phyloP scores from a whole-genome alignment of 768 basidiomycete species.

The Hirschioporus abietinus region DNA sequence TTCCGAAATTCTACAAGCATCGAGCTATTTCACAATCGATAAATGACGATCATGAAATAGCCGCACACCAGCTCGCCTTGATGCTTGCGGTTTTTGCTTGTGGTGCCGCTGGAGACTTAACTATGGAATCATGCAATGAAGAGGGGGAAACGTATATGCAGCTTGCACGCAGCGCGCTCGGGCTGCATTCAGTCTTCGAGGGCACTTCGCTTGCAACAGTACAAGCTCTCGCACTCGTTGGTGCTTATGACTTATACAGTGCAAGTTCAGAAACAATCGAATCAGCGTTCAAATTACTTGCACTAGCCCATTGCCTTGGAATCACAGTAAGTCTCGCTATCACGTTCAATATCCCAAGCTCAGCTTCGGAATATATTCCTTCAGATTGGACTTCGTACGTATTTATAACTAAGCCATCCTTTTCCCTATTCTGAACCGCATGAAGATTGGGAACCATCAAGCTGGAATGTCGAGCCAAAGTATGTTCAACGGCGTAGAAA shows the following conservation, averaged over 20 bases:
- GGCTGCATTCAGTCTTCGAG: constrained; percentile 44
- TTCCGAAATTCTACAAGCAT: constrained; percentile 44
- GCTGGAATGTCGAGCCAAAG: constrained; percentile 59
- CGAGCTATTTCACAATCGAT: not conserved
- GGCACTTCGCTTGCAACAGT: constrained; percentile 47
- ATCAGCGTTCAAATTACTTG: constrained; percentile 65
- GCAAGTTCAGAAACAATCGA: constrained; percentile 63
- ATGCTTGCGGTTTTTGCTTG: constrained; percentile 52
- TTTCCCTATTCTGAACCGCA: constrained; percentile 41
- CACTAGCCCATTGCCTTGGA: constrained; percentile 56
- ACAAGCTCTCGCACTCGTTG: constrained; percentile 44
- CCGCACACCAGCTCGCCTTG: constrained; percentile 42
- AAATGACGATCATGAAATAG: not conserved
- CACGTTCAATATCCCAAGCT: constrained; percentile 15
- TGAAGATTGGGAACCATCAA: constrained; percentile 67
- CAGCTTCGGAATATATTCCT: not conserved
- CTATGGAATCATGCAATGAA: constrained; percentile 46
- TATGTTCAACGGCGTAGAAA: constrained; percentile 55
- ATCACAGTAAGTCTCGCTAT: constrained; percentile 45
- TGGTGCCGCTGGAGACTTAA: constrained; percentile 56
- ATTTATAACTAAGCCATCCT: constrained; percentile 10
- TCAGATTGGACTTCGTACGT: constrained; percentile 65
- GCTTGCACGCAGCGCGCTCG: constrained; percentile 37
- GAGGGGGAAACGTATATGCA: constrained; percentile 45
- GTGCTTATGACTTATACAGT: constrained; percentile 23